Percentiles rank a stretch among this genome's conserved stretches.
phyloP scores from a whole-genome alignment of 306 rosid genomes.

The Inga laurina region DNA sequence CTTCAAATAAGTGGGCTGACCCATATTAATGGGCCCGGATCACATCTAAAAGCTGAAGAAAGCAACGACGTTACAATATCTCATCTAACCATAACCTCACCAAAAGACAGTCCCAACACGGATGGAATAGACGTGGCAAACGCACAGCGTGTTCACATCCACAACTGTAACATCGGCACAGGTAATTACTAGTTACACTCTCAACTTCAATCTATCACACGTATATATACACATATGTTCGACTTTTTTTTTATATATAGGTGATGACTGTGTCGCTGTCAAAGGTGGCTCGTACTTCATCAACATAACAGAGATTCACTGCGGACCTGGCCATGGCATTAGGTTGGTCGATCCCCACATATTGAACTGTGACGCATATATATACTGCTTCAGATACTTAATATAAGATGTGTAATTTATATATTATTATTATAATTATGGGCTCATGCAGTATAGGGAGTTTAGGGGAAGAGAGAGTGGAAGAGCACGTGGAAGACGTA shows the following conservation, averaged over 20 bases:
- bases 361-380: no score
- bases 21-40: constrained; percentile 35
- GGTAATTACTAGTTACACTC: constrained; percentile 11
- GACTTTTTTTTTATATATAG: constrained; percentile 1
- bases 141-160: constrained; percentile 3
- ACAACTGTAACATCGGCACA: constrained; percentile 6
- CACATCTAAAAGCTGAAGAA: constrained; percentile 12
- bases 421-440: no score
- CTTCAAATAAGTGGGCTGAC: constrained; percentile 36
- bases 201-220: not conserved
- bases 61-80: constrained; percentile 25
- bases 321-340: constrained; percentile 68
- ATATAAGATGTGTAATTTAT: no score
- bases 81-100: not conserved
- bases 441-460: constrained; percentile 44
- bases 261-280: constrained; percentile 58
- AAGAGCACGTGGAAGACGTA: constrained; percentile 31
- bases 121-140: constrained; percentile 38
- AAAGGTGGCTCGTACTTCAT: constrained; percentile 32
- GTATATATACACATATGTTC: not conserved
- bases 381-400: no score
- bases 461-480: constrained; percentile 23
- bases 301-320: constrained; percentile 27
- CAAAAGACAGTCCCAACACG: constrained; percentile 26
- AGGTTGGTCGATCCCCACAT: constrained; percentile 26